Evolutionary conservation across 306 rosid genomes (phyloP).

Genomic region (Citrullus colocynthis): DNA sequence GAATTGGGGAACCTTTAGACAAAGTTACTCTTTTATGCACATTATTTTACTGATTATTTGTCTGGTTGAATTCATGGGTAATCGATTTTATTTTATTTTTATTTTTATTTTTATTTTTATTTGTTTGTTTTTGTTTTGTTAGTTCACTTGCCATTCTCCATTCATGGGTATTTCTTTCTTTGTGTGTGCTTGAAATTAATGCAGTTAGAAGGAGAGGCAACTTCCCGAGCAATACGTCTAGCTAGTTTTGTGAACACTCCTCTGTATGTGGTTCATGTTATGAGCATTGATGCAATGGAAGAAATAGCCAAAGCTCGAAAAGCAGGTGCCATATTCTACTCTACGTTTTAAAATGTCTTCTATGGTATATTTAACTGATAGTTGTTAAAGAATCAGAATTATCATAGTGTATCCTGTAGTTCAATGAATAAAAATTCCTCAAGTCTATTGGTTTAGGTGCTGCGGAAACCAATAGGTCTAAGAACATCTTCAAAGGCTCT

Average conservation of each 20-base stretch:
- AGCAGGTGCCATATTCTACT: constrained; percentile 36
- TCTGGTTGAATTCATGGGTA: neutral
- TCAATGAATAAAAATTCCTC: neutral
- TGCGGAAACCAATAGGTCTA: neutral
- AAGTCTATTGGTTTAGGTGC: neutral
- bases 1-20: neutral
- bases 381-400: neutral
- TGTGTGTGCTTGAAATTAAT: constrained; percentile 5
- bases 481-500: neutral
- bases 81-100: neutral
- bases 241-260: constrained; percentile 83
- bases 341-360: neutral
- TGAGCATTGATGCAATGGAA: constrained; percentile 98
- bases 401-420: neutral
- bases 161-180: neutral
- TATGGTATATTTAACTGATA: neutral
- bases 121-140: neutral
- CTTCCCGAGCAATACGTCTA: constrained; percentile 78
- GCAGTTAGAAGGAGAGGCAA: constrained; percentile 94
- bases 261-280: constrained; percentile 83
- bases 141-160: neutral
- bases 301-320: constrained; percentile 85
- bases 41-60: neutral
- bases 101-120: too few species aligned
- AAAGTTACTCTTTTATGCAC: neutral